Conservation (phyloP, 345 rosid species). For the Triadica sebifera region DNA sequence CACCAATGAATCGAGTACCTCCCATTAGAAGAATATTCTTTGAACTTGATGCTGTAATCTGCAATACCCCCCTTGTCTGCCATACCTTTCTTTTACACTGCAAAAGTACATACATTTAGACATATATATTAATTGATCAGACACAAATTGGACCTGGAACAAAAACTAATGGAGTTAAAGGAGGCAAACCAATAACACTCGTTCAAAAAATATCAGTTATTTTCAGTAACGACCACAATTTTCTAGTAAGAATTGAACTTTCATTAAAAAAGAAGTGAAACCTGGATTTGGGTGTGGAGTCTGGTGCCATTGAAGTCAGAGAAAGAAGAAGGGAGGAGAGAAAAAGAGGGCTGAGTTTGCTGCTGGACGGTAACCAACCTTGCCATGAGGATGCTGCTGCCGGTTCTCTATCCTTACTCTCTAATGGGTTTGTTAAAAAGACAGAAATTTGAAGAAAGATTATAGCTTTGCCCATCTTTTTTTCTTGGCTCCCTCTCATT, state of each 20-base stretch:
- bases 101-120: slow-evolving; percentile 6
- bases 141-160: background rate
- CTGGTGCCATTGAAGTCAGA: slow-evolving; percentile 87
- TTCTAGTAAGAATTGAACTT: background rate
- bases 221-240: background rate
- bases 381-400: slow-evolving; percentile 47
- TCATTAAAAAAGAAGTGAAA: slow-evolving; percentile 18
- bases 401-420: slow-evolving; percentile 19
- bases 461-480: slow-evolving; percentile 4
- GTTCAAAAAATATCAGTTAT: background rate
- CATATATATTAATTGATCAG: background rate
- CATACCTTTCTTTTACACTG: slow-evolving; percentile 71
- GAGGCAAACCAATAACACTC: background rate
- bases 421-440: background rate
- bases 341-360: slow-evolving; percentile 61
- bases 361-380: slow-evolving; percentile 69
- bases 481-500: slow-evolving; percentile 16
- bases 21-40: slow-evolving; percentile 85
- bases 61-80: slow-evolving; percentile 66
- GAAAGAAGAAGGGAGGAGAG: slow-evolving; percentile 69
- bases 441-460: slow-evolving; percentile 27
- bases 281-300: slow-evolving; percentile 68
- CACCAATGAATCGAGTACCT: slow-evolving; percentile 88
- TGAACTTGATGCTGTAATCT: slow-evolving; percentile 61
- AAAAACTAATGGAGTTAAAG: background rate